Base-by-base conservation (phyloP, 345 rosid genomes). In the Lepidium aucheri region DNA sequence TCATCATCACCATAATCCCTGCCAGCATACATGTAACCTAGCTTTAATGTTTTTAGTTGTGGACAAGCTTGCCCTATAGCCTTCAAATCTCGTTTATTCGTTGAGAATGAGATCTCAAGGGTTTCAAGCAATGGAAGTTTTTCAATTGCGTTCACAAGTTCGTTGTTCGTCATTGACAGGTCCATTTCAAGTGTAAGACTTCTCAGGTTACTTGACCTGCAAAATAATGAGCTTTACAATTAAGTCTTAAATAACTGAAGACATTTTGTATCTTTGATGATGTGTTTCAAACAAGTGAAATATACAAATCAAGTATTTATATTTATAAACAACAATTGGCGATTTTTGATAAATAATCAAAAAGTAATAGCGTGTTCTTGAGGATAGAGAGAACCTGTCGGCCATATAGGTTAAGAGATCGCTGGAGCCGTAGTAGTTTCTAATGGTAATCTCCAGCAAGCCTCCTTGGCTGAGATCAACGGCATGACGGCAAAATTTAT, bases 41-140 rank as follows among this genome's bases (percentile, higher is more conserved):
- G 44, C 14, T 69, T 69, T 16, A 65, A 52, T 14, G 51, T 22
- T 14, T 52, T 40, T 10, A 65, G 10, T 16, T 36, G 9, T 9
- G 30, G 69, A 6, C 6, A 26, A 26, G 30, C 30, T 4, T 26
- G 30, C 1, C 5, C 30, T 26, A 26, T 26, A 4, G 5, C 60
- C 40, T 9, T 39, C 39, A 63, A 56, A 17, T 17, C n/a, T n/a
- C n/a, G n/a, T n/a, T n/a, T n/a, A n/a, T n/a, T n/a, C n/a, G n/a
- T 82, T 5, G 85, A 78, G 38, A 70, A 1, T 24, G 4, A 24
- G 26, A 24, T 24, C 26, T 24, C 26, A 24, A 24, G 26, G 26
- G 26, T 86, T 76, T 87, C 87, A 2, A 87, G 77, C 45, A 68
- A 64, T 17, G 83, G 79, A 46, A 82, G 72, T 50, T 74, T 79